Base-by-base conservation (phyloP, 208 protist species). In the Phytomonas serpens region DNA sequence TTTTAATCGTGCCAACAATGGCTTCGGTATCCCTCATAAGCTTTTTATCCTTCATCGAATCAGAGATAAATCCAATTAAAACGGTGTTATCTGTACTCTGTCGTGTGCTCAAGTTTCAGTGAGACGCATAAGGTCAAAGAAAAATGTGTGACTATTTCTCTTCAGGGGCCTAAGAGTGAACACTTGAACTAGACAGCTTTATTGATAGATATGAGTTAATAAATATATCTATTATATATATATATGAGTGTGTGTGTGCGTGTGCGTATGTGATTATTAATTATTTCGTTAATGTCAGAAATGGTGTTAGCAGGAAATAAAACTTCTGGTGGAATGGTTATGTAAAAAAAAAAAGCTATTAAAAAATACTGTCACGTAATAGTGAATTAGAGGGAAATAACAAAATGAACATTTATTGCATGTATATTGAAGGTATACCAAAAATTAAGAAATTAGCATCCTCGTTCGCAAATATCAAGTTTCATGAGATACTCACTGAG, bases 381-480 rank as follows among this genome's bases (percentile, higher is more conserved):
- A 14, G 4, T 40, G 30, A 19, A 34, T 63, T 16, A 23, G 16
- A 77, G 73, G 76, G 75, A 19, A 68, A 73, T 40, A 62, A 37
- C 34, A 77, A 72, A 73, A 73, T 57, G 51, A 61, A 67, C 27
- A 51, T 69, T 47, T n/a, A 63, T 34, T n/a, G 29, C 76, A 73
- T 23, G 27, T 31, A 42, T 23, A 23, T 30, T 67, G 11, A n/a
- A 65, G 30, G 47, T 0, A 68, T 2, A 66, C 19, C 27, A 62
- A 23, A 67, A 67, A 67, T 67, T 7, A 57, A 57, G 27, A 57
- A 27, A 62, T 67, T 63, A 63, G 5, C 29, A 67, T 67, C 23
- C 7, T 47, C 13, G 40, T 38, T 23, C 2, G 37, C 1, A 47
- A 62, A 57, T 67, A 37, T 33, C 11, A 42, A 62, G 30, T 14